These are phyloP conservation scores for Teunomyces pallodes DNA, from an alignment of 805 yeast genomes.

Conservation along the genomic window DNA sequence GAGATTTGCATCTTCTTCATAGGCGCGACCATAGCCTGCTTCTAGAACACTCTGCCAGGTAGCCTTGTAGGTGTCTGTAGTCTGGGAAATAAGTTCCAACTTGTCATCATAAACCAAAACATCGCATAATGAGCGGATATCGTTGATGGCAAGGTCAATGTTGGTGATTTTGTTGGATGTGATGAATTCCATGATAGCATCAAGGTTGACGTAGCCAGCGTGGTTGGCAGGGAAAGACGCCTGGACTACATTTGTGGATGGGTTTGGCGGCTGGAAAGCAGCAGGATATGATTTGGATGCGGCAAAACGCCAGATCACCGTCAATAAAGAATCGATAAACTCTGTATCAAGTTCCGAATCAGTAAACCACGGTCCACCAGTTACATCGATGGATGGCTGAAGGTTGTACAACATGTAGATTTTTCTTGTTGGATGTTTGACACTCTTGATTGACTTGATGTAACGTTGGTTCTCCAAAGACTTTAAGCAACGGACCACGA, in stretches of 20 bases:
- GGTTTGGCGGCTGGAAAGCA: conserved; percentile 50
- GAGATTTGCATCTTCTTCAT: conserved; percentile 17
- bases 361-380: conserved; percentile 99
- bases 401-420: conserved; percentile 92
- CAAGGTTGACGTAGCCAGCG: conserved; percentile 65
- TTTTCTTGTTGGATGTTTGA: conserved; percentile 89
- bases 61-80: conserved; percentile 67
- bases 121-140: conserved; percentile 80
- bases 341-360: conserved; percentile 93
- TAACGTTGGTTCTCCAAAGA: conserved; percentile 74
- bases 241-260: conserved; percentile 40
- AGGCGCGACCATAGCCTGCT: conserved; percentile 52
- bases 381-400: conserved; percentile 92
- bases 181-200: conserved; percentile 74
- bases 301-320: conserved; percentile 85
- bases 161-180: conserved; percentile 69
- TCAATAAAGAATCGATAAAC: conserved; percentile 78
- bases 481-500: conserved; percentile 81
- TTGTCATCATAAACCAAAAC: conserved; percentile 86
- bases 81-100: conserved; percentile 56
- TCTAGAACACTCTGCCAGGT: conserved; percentile 81
- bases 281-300: conserved; percentile 75
- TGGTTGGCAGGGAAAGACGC: conserved; percentile 56
- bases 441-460: conserved; percentile 87
- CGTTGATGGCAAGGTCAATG: conserved; percentile 71